Base-by-base conservation (phyloP, 2,329 filamentous ascomycete genomes). In the Phaeoacremonium minimum region DNA sequence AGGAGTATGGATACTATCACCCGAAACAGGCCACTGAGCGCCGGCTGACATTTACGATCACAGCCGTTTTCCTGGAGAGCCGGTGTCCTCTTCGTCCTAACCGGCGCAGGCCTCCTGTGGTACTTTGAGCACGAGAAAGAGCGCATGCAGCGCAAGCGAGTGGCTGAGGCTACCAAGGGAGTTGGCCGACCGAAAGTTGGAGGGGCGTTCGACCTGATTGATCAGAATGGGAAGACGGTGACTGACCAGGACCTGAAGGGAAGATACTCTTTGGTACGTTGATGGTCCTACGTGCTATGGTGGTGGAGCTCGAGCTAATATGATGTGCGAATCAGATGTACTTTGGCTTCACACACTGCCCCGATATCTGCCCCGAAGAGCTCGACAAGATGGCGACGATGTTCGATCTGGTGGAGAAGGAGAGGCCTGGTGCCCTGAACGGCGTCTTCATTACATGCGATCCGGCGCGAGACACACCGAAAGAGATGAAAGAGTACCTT, bases 351-450 rank as follows among this genome's bases (percentile, higher is more conserved):
- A 91, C 88, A 7, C 90, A 96, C 63, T 98, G 93, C 60, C 93
- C 93, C 16, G 93, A 98, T 60, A 98, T 98, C 58, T 98, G 93
- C 69, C 93, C 93, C 20, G 93, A 98, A 56, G 93, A 98, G 66
- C 83, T 98, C 52, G 93, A 98, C 69, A 98, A 98, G 71, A 96
- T 98, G 90, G 87, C 91, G n/a, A 74, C 75, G 40, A 95, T 97
- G 79, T 85, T 94, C 55, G 89, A 98, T 56, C 69, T 77, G 6
- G 73, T 83, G 30, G 68, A 80, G 48, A 66, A 66, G 33, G 63
- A 72, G 50, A 52, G 56, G 5, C 70, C 75, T 4, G 63, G 61
- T 31, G 51, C 71, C 33, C 65, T 96, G 47, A 69, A 82, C 18
- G 87, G 91, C 18, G 73, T 98, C 40, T 97, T 98, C 63, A 87